A percentile compares a stretch with the other conserved stretches of the same genome.
phyloP scores from a whole-genome alignment of 23 red algal genomes.

The Cyanidioschyzon merolae region DNA sequence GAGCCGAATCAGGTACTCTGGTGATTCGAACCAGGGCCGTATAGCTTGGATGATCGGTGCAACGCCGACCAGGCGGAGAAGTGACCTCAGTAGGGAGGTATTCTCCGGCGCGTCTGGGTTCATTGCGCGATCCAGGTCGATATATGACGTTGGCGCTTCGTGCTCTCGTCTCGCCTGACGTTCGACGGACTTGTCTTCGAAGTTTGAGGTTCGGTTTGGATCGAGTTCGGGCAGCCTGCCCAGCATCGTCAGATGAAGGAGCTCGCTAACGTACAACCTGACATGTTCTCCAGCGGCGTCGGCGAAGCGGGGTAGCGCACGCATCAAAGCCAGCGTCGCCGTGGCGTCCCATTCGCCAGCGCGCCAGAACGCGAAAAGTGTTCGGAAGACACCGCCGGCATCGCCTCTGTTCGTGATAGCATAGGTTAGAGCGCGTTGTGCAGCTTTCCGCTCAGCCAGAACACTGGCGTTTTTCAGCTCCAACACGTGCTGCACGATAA shows the following conservation, averaged over 20 bases:
- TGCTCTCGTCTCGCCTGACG: neutral
- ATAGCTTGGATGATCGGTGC: neutral
- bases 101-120: neutral
- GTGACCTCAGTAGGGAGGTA: neutral
- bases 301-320: neutral
- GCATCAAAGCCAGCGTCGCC: neutral
- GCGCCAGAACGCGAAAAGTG: neutral
- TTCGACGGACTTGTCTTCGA: neutral
- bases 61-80: neutral
- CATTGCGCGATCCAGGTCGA: neutral
- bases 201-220: neutral
- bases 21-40: neutral
- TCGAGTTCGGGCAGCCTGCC: neutral
- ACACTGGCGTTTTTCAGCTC: neutral
- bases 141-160: neutral
- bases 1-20: neutral
- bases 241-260: neutral
- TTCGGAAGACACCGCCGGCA: neutral
- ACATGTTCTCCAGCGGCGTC: neutral
- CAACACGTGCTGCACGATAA: neutral
- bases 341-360: neutral
- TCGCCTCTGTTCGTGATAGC: neutral
- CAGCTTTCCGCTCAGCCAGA: neutral
- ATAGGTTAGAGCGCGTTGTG: neutral
- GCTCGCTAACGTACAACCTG: neutral